A percentile compares a stretch with the other conserved stretches of the same genome.
phyloP scores from a whole-genome alignment of 1,284 basidiomycete species.

The Flammula alnicola region DNA sequence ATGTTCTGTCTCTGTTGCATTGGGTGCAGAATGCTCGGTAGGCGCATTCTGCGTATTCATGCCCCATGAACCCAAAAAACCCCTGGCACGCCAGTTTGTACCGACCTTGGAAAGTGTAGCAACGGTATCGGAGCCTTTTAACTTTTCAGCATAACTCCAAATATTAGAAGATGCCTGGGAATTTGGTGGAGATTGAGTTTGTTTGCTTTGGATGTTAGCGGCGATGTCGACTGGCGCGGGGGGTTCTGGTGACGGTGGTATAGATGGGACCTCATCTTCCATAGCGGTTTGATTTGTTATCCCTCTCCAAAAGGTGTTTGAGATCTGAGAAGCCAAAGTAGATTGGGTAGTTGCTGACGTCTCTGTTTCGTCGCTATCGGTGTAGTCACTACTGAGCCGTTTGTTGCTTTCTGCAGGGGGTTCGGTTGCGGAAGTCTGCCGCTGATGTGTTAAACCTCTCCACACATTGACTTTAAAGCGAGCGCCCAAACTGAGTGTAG shows the following conservation, averaged over 20 bases:
- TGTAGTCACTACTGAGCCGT: slow-evolving; percentile 30
- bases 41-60: slow-evolving; percentile 13
- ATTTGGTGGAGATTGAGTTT: slow-evolving; percentile 35
- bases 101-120: slow-evolving; percentile 73
- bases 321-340: slow-evolving; percentile 57
- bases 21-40: slow-evolving; percentile 10
- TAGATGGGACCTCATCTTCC: slow-evolving; percentile 41
- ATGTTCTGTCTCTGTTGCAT: slow-evolving; percentile 16
- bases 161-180: slow-evolving; percentile 44
- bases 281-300: slow-evolving; percentile 76
- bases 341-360: slow-evolving; percentile 31
- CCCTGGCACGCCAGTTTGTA: slow-evolving; percentile 73
- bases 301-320: slow-evolving; percentile 69
- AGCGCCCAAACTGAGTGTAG: slow-evolving; percentile 50
- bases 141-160: slow-evolving; percentile 73
- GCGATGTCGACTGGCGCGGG: slow-evolving; percentile 1
- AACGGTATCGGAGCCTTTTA: slow-evolving; percentile 72
- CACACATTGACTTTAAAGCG: slow-evolving; percentile 70
- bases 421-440: slow-evolving; percentile 39
- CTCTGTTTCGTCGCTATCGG: slow-evolving; percentile 52
- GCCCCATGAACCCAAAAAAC: slow-evolving; percentile 49
- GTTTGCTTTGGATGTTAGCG: slow-evolving; percentile 23
- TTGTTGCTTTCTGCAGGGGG: slow-evolving; percentile 42
- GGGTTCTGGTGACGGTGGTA: slow-evolving; percentile 42
- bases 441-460: slow-evolving; percentile 65